phyloP scores from a whole-genome alignment of 2,329 filamentous ascomycete genomes.

The Fusarium sp. region DNA sequence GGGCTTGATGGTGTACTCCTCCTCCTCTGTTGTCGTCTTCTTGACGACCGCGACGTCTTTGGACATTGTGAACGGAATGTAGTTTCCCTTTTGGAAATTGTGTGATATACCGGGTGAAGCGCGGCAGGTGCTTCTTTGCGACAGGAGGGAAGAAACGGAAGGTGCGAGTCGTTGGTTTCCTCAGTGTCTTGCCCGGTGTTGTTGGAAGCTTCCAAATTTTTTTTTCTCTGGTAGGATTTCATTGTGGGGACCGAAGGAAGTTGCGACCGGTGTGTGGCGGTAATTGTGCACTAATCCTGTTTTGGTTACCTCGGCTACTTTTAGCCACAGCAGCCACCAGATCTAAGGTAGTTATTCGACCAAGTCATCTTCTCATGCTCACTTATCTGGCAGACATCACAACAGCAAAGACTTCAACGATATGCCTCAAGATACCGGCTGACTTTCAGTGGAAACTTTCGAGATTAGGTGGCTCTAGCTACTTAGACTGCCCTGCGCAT shows the following conservation, averaged over 20 bases:
- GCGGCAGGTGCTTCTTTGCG: conserved; percentile 36
- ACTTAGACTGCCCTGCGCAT: too few relatives aligned
- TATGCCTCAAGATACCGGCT: too few relatives aligned
- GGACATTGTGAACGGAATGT: conserved; percentile 47
- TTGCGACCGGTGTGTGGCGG: conserved; percentile 40
- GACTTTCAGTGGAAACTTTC: too few relatives aligned
- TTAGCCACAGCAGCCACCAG: too few relatives aligned
- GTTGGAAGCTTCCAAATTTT: conserved; percentile 47
- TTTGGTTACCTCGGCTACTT: not conserved
- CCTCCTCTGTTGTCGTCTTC: conserved; percentile 58
- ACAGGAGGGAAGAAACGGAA: conserved; percentile 40
- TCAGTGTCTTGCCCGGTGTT: conserved; percentile 44
- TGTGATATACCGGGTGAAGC: conserved; percentile 43
- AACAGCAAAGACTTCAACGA: too few relatives aligned
- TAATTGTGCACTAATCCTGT: conserved; percentile 6
- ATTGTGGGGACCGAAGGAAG: conserved; percentile 44
- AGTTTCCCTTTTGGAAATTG: conserved; percentile 19
- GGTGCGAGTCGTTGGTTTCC: conserved; percentile 42
- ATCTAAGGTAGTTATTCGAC: too few relatives aligned
- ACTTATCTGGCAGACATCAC: too few relatives aligned
- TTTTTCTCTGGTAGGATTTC: conserved; percentile 43
- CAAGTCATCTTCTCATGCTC: too few relatives aligned
- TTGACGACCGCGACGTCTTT: conserved; percentile 55
- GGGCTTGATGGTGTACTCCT: conserved; percentile 91
- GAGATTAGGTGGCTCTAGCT: too few relatives aligned